phyloP scores from a whole-genome alignment of 352 stramenopile species.

The Albugo candida region DNA sequence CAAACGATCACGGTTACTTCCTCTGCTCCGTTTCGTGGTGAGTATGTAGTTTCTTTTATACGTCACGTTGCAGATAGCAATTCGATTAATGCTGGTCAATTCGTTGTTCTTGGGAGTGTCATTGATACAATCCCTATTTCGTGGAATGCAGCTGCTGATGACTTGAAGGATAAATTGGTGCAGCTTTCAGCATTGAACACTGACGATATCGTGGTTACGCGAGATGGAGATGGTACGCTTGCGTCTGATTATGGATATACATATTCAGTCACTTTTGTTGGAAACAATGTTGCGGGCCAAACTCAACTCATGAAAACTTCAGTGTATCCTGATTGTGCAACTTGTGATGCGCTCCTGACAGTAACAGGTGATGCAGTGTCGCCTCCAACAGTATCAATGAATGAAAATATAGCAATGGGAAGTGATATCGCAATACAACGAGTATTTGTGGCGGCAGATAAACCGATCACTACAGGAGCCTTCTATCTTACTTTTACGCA shows the following conservation, averaged over 20 bases:
- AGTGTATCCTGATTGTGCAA: constrained; percentile 3
- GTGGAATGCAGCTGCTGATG: constrained; percentile 19
- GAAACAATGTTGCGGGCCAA: constrained; percentile 44
- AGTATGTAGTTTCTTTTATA: constrained; percentile 12
- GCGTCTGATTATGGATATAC: constrained; percentile 42
- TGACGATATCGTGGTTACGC: constrained; percentile 46
- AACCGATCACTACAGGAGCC: constrained; percentile 28
- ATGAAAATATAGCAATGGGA: constrained; percentile 29
- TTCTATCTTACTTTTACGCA: constrained; percentile 31
- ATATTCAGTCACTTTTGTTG: constrained; percentile 60
- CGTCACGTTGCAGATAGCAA: constrained; percentile 11
- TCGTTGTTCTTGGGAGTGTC: background rate
- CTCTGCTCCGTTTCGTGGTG: constrained; percentile 26
- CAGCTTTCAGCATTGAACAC: constrained; percentile 14
- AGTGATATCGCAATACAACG: constrained; percentile 55
- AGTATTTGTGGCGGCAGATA: constrained; percentile 29
- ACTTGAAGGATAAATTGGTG: constrained; percentile 16
- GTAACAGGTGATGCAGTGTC: constrained; percentile 14
- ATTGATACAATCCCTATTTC: constrained; percentile 10
- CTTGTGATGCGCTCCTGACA: constrained; percentile 21
- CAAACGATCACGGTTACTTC: constrained; percentile 48
- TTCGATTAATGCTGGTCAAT: too few species aligned
- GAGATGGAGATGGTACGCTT: constrained; percentile 34
- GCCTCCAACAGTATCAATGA: constrained; percentile 15
- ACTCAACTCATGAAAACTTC: constrained; percentile 17